A percentile compares a stretch with the other conserved stretches of the same genome.
These are phyloP conservation scores for Zoysia pacifica DNA, from an alignment of 176 grass and related monocot species.

Conservation along the genomic window DNA sequence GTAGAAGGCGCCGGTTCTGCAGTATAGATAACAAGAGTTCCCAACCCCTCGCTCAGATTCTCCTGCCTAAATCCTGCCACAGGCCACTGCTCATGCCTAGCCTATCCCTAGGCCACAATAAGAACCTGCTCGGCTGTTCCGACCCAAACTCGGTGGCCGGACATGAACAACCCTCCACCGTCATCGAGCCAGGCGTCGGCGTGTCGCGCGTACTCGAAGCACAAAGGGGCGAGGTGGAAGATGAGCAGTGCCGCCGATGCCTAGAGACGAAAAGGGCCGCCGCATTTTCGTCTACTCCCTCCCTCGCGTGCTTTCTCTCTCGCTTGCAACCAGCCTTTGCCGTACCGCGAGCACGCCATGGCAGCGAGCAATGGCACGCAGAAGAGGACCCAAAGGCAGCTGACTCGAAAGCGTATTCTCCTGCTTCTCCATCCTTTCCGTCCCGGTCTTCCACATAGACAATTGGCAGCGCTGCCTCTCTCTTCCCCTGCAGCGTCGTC, in stretches of 20 bases:
- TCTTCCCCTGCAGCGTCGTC: background rate
- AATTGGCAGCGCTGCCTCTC: background rate
- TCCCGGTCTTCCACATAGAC: slow-evolving; percentile 16
- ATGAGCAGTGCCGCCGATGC: background rate
- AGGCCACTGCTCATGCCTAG: slow-evolving; percentile 19
- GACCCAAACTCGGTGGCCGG: background rate
- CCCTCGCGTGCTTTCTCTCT: background rate
- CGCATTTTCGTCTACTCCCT: slow-evolving; percentile 5
- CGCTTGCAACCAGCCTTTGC: background rate
- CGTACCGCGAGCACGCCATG: background rate
- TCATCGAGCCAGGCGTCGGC: background rate
- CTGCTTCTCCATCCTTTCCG: background rate
- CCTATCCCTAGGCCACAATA: slow-evolving; percentile 1
- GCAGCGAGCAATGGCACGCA: background rate
- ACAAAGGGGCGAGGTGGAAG: background rate
- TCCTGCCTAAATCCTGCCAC: background rate
- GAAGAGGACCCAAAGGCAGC: no score
- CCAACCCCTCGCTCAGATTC: slow-evolving; percentile 26
- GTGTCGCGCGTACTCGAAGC: background rate
- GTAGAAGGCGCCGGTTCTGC: no score
- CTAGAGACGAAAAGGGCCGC: background rate
- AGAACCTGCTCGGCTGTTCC: background rate
- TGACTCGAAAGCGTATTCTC: background rate
- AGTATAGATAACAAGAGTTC: slow-evolving; percentile 15
- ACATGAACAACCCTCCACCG: background rate